Conservation (phyloP, 1,284 basidiomycete genomes). For the Blastosporella zonata region DNA sequence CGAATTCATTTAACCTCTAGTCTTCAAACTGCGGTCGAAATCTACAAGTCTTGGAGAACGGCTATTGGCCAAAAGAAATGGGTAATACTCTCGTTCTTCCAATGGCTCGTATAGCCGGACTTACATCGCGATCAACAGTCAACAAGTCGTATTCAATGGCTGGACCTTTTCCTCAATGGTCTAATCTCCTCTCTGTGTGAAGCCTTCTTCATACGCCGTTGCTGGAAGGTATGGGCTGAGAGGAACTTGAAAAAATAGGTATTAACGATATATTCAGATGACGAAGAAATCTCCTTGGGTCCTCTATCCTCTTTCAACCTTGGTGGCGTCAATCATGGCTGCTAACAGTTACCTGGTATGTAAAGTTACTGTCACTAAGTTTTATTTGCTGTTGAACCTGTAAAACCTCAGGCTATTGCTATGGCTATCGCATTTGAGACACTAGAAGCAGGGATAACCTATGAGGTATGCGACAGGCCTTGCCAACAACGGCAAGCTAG, state of each 20-base stretch:
- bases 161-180: conserved; percentile 46
- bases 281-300: conserved; percentile 37
- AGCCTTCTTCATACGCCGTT: conserved; percentile 43
- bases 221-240: conserved; percentile 43
- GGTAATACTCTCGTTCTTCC: conserved; percentile 28
- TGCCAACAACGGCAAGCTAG: not conserved
- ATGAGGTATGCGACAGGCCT: conserved; percentile 20
- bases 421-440: conserved; percentile 28
- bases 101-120: not conserved
- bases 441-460: conserved; percentile 16
- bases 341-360: conserved; percentile 40
- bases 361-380: not conserved
- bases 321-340: conserved; percentile 27
- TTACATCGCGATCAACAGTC: conserved; percentile 29
- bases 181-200: conserved; percentile 45
- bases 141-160: conserved; percentile 37
- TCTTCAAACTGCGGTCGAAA: conserved; percentile 44
- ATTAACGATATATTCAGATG: too few species aligned
- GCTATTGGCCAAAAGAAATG: conserved; percentile 35
- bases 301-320: conserved; percentile 29
- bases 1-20: conserved; percentile 23
- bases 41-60: conserved; percentile 47
- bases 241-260: not conserved
- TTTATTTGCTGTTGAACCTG: not conserved
- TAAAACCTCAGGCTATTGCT: conserved; percentile 26